Evolutionary conservation across 2,329 filamentous ascomycete species (phyloP), one percentile per base, ranked within the genome.

Genomic region (Diaporthe citri): DNA sequence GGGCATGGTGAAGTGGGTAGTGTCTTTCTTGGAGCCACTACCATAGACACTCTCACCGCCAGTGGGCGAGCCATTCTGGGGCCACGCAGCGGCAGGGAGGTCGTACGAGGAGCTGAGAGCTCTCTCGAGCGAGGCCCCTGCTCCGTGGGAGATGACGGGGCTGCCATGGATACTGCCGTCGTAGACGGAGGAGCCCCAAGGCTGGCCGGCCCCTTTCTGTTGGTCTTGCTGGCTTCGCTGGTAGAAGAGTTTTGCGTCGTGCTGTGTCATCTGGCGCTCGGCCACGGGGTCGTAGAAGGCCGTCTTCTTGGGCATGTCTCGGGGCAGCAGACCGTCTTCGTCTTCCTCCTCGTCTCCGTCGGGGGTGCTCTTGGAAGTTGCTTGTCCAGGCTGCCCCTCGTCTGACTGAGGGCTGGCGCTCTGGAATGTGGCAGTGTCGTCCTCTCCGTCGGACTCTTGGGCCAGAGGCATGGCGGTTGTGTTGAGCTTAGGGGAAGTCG

Each of bases 161-260:
- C 89, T 90, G 20, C 83, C 85, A 28, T 85, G 84, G 13, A 87
- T 86, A 17, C 86, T 87, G 55, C 81, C 78, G 10, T 71, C 75
- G 48, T 76, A 71, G 66, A 87, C 86, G 34, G 79, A 75, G 64
- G 81, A 82, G 71, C 82, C 82, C 82, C 84, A 86, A 74, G 78
- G 82, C 74, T 79, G 82, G 75, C 78, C 83, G 74, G 79, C 81
- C 67, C 78, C 78, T 79, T 83, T 87, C 78, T 80, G 81, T 73
- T 83, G 81, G 77, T 93, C 93, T 74, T 92, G 87, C 83, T 95
- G 94, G 84, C 95, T 95, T 78, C 94, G 90, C 85, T 98, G 96
- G 83, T 98, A 99, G 86, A 98, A 97, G 77, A 98, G 90, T 84
- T 98, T 98, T 75, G 96, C 95, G 82, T 99, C 97, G 36, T 94